phyloP scores from a whole-genome alignment of 1,284 basidiomycete species.

The Thelephora terrestris region DNA sequence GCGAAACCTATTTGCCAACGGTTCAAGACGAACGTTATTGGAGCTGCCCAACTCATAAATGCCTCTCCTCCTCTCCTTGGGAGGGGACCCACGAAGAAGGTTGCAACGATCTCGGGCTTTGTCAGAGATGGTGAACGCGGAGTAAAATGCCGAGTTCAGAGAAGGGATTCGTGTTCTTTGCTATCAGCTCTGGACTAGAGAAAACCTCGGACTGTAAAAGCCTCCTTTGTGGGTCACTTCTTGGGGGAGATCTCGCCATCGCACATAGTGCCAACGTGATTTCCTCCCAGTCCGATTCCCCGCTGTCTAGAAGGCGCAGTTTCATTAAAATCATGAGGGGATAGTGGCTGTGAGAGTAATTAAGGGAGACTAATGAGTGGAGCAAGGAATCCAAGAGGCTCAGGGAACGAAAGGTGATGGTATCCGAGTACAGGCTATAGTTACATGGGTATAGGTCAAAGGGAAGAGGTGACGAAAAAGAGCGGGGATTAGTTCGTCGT shows the following conservation, averaged over 20 bases:
- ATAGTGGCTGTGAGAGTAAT: no score
- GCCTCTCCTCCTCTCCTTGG: constrained; percentile 30
- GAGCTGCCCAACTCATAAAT: constrained; percentile 26
- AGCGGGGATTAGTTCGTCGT: no score
- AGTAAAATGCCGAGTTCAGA: constrained; percentile 25
- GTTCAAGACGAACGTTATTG: constrained; percentile 29
- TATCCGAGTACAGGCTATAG: no score
- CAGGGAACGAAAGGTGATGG: no score
- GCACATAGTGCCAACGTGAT: constrained; percentile 4
- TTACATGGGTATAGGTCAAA: no score
- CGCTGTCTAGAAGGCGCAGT: background rate
- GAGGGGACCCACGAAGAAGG: constrained; percentile 26
- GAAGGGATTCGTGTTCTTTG: constrained; percentile 29
- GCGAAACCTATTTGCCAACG: background rate
- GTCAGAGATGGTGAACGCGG: constrained; percentile 26
- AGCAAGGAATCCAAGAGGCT: no score
- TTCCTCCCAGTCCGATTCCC: constrained; percentile 5
- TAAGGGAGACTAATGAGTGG: no score
- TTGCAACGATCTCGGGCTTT: constrained; percentile 24
- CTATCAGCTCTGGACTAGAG: constrained; percentile 29
- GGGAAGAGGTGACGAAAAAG: no score
- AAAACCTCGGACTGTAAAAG: constrained; percentile 15
- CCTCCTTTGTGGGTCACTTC: constrained; percentile 8
- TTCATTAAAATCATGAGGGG: background rate
- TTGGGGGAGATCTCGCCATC: constrained; percentile 7